Percentiles rank a stretch among this genome's conserved stretches.
These are phyloP conservation scores for Saccharomycopsis phalli DNA, from an alignment of 1,139 yeast genomes.

Conservation along the genomic window DNA sequence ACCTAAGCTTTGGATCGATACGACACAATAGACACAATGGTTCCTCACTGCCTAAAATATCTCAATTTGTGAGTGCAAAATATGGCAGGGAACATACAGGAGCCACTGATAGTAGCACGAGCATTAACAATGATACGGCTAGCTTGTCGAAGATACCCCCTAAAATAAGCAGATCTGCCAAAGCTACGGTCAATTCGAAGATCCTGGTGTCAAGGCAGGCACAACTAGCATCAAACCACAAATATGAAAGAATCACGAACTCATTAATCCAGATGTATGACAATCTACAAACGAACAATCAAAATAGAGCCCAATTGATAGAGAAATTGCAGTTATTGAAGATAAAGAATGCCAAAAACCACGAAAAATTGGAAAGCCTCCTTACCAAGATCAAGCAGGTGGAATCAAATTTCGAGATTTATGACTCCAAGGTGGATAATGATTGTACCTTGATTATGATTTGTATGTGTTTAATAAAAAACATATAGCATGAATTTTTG, in stretches of 20 bases:
- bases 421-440: constrained; percentile 16
- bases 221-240: constrained; percentile 1
- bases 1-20: constrained; percentile 5
- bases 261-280: constrained; percentile 17
- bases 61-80: not conserved
- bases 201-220: constrained; percentile 1
- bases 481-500: no score
- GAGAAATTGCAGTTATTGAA: constrained; percentile 11
- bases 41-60: not conserved
- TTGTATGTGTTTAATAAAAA: constrained; percentile 19
- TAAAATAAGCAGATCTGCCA: not conserved
- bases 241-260: constrained; percentile 17
- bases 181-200: not conserved
- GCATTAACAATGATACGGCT: not conserved
- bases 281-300: constrained; percentile 11
- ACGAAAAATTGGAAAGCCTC: constrained; percentile 8
- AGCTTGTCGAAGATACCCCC: not conserved
- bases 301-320: constrained; percentile 12
- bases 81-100: not conserved
- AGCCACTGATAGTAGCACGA: not conserved
- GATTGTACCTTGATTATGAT: constrained; percentile 19
- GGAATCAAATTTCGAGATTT: constrained; percentile 13
- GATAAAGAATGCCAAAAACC: constrained; percentile 9
- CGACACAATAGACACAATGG: not conserved
- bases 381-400: constrained; percentile 13